Base-by-base conservation (phyloP, 164 flowering plant species). In the Stephania yunnanensis region DNA sequence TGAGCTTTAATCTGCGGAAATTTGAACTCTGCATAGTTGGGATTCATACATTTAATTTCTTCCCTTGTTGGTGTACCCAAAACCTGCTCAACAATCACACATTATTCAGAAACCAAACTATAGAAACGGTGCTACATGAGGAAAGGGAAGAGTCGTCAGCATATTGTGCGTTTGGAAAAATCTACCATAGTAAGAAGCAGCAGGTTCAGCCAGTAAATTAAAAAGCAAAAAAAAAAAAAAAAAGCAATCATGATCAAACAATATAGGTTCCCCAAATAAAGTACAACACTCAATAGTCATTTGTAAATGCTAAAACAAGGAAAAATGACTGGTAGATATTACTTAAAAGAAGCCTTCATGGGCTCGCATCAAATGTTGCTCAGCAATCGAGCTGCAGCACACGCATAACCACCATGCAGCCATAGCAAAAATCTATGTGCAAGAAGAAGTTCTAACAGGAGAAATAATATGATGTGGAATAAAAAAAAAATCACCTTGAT, bases 31-130 rank as follows among this genome's bases (percentile, higher is more conserved):
- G 87, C 84, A 73, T 87, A 87, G 75, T 86, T 88, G 15, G 88
- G 91, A 70, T 86, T 88, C 91, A 88, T 88, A 74, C 91, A 88
- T 78, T 86, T 88, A 61, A 88, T 88, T 83, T 88, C 91, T 73
- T 88, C 91, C 68, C 91, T 83, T 58, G 91, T 88, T 69, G 91
- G 91, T 19, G 91, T 88, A 22, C 91, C 91, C 80, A 88, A 80
- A 80, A 88, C 86, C 91, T 88, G 81, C 48, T 80, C 15, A 48
- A 50, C 25, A 44, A 53, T 11, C 58, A 71, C 65, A 71, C 19
- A 10, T 19, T 61, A 48, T 63, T 52, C 3, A 31, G 53, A 31
- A 69, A 68, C 19, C 45, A 29, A 10, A 11, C 31, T 9, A 29
- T 67, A 45, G 31, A 22, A 68, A 3, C 12, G 17, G 12, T 25